phyloP scores from a whole-genome alignment of 2,329 filamentous ascomycete genomes.

The Scedosporium apiospermum region DNA sequence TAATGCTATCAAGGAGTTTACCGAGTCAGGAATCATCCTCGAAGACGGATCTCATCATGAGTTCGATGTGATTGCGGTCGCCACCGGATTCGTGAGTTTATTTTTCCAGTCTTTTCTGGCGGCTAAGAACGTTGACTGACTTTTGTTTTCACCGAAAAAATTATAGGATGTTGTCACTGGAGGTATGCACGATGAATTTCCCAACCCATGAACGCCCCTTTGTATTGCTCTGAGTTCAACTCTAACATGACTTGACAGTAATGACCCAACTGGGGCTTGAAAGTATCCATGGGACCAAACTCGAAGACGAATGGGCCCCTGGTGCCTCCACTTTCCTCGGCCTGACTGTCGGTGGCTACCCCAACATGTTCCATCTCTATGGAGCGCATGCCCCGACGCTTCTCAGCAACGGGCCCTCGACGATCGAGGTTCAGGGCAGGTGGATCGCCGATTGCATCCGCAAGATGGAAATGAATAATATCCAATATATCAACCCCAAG shows the following conservation, averaged over 20 bases:
- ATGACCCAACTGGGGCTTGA: conserved; percentile 36
- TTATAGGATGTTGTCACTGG: conserved; percentile 23
- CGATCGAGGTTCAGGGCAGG: conserved; percentile 44
- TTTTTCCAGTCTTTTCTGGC: not conserved
- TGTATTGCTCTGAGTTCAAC: not conserved
- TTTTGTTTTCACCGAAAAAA: not conserved
- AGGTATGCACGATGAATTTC: conserved; percentile 13
- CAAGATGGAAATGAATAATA: conserved; percentile 32
- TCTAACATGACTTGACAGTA: conserved; percentile 12
- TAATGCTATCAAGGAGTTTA: conserved; percentile 30
- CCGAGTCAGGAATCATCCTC: conserved; percentile 28
- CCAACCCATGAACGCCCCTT: not conserved
- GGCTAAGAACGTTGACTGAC: conserved; percentile 4
- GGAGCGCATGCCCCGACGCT: conserved; percentile 48
- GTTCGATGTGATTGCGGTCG: conserved; percentile 33
- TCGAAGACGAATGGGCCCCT: conserved; percentile 31
- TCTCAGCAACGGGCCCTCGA: conserved; percentile 45
- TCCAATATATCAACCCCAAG: conserved; percentile 42
- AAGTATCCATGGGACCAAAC: conserved; percentile 25
- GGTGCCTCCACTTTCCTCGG: conserved; percentile 35
- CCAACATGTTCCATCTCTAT: conserved; percentile 45
- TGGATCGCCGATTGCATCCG: conserved; percentile 44
- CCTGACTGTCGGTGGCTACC: conserved; percentile 30
- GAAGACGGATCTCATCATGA: conserved; percentile 30
- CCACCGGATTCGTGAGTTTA: conserved; percentile 34